These are phyloP conservation scores for Ophidiomyces ophidiicola DNA, from an alignment of 2,329 filamentous ascomycete genomes.

Conservation along the genomic window DNA sequence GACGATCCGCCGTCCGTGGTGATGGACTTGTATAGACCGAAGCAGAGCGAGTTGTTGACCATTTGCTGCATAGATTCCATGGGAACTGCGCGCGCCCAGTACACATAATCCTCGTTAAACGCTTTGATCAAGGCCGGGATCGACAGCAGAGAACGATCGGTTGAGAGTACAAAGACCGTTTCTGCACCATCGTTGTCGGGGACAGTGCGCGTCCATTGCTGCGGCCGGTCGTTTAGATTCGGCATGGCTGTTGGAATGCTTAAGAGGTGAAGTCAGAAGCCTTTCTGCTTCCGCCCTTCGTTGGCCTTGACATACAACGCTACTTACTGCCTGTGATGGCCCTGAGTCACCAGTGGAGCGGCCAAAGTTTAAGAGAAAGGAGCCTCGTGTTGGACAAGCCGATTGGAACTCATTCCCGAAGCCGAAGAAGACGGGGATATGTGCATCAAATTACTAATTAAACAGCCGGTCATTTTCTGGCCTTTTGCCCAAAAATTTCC, in stretches of 20 bases:
- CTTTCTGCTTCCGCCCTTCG: neutral
- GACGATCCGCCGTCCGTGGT: constrained; percentile 7
- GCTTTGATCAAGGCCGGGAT: constrained; percentile 44
- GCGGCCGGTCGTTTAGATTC: constrained; percentile 1
- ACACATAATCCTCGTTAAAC: constrained; percentile 46
- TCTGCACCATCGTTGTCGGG: neutral
- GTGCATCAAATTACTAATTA: neutral
- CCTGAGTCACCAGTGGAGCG: neutral
- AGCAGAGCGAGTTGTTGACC: constrained; percentile 47
- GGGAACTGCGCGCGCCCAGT: constrained; percentile 48
- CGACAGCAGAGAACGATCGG: constrained; percentile 46
- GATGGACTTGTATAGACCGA: constrained; percentile 42
- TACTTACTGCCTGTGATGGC: neutral
- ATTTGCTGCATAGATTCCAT: constrained; percentile 40
- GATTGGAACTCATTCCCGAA: constrained; percentile 4
- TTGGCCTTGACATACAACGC: neutral
- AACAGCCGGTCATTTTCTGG: neutral
- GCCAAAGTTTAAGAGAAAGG: neutral
- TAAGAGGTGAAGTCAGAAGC: neutral
- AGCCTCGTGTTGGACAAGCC: too few species aligned
- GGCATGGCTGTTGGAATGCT: neutral
- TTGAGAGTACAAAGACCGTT: constrained; percentile 49
- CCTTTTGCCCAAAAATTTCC: neutral
- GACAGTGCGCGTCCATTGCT: constrained; percentile 5
- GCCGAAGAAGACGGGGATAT: neutral